Evolutionary conservation across 805 yeast genomes (phyloP).

Genomic region (Barnettozyma populi): DNA sequence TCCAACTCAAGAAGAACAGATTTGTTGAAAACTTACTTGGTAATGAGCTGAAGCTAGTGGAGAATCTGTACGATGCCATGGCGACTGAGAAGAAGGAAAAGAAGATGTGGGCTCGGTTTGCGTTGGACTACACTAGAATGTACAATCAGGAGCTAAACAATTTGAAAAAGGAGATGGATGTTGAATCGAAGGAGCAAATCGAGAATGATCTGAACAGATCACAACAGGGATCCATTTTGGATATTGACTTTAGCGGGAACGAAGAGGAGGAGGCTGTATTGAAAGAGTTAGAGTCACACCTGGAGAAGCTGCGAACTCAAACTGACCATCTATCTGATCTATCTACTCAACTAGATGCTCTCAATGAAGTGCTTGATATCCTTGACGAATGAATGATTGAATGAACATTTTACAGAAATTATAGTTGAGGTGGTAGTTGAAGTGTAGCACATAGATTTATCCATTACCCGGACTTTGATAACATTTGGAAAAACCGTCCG

Average conservation of each 20-base stretch:
- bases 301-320: conserved; percentile 11
- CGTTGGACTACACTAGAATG: conserved; percentile 10
- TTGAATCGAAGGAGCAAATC: neutral
- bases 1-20: conserved; percentile 15
- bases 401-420: neutral
- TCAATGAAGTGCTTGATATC: neutral
- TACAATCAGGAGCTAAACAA: conserved; percentile 12
- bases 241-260: neutral
- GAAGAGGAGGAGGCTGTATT: conserved; percentile 9
- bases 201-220: neutral
- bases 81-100: conserved; percentile 9
- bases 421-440: too few relatives aligned
- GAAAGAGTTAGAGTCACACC: conserved; percentile 12
- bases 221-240: neutral
- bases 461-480: neutral
- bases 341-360: conserved; percentile 9
- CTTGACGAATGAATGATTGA: neutral
- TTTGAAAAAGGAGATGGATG: conserved; percentile 8
- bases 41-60: conserved; percentile 17
- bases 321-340: conserved; percentile 12
- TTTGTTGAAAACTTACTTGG: conserved; percentile 15
- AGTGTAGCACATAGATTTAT: too few relatives aligned
- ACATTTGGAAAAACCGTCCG: neutral
- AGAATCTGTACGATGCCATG: conserved; percentile 11
- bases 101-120: conserved; percentile 9